Base-by-base conservation (phyloP, 1,284 basidiomycete genomes). In the Rhizoctonia solani region DNA sequence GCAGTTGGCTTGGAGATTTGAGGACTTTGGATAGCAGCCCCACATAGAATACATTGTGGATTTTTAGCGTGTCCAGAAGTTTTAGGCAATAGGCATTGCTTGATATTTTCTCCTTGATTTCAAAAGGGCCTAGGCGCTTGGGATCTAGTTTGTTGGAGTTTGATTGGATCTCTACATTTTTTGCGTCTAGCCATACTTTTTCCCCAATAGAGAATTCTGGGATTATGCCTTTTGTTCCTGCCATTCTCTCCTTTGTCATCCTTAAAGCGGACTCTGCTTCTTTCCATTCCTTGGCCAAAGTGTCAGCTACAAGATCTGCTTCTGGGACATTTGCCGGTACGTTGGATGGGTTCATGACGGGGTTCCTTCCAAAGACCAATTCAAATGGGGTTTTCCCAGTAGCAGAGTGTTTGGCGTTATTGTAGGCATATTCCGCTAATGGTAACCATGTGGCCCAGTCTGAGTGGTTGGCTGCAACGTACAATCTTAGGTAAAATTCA, bases 361-460 rank as follows among this genome's bases (percentile, higher is more conserved):
- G n/a, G 8, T 39, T 39, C 37, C 37, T 4, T 1, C 54, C 67
- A 59, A 47, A 23, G 5, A 58, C 32, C 8, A 54, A 29, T 19
- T 52, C 44, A 30, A 61, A 68, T 13, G 67, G 54, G 4, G 46
- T 37, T 25, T 37, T 39, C 11, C 67, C 47, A 4, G 55, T 68
- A 8, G 47, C 32, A 1, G 16, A 13, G 21, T 30, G 19, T 23
- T 30, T 37, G 8, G 44, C n/a, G 42, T 76, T 76, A 69, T 78
- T 77, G 69, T 74, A 74, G 1, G 69, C 69, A 59, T 76, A 77
- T 47, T 74, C 73, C 0, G 76, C 75, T 2, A 74, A 5, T 0
- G 75, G 72, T 0, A 46, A 46, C 21, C 72, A 69, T 2, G 53
- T 52, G 1, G 16, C 55, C 68, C 65, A 69, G 30, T 69, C 65